Evolutionary conservation across 257 asterid genomes (phyloP), one percentile per base, ranked within the genome.

Genomic region (Nicotiana undulata): DNA sequence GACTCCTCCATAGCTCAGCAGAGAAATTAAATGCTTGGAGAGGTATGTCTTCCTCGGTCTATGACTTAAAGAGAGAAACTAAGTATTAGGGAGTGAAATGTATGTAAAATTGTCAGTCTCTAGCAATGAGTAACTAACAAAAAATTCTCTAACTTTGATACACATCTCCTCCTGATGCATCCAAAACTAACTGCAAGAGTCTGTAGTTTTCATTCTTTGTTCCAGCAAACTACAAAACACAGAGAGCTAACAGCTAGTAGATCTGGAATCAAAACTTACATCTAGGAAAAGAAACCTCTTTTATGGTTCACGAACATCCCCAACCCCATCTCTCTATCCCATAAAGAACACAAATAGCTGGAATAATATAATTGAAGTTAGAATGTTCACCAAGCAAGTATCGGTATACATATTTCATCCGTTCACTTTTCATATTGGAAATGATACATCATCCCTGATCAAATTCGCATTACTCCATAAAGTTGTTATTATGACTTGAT

Each of bases 1-100:
- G 63, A 95, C 93, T 72, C 93, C 94, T 49, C 98, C 98, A 75
- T 91, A 93, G 88, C 86, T 88, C 82, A 95, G 83, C 52, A 95
- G 92, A 46, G 96, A 87, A 85, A 92, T 95, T 87, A 95, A 84
- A 83, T 84, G 20, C 81, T 84, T 95, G 6, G 98, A 95, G 4
- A 95, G 86, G 68, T 34, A 74, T 49, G 67, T 67, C 81, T 88
- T 89, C 75, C 81, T 86, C 8, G 98, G 98, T 80, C 83, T 91
- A 80, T 52, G 87, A 82, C 97, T 94, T 90, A 77, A 90, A 84
- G 55, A 46, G 63, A 68, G 13, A 70, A 44, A 44, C 32, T 12
- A 70, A 44, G 58, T n/a, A 70, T 70, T 70, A 70, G 77, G 20
- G 7, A 70, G 58, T 40, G 53, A 34, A 34, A 67, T 18, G 53